Evolutionary conservation across 352 stramenopile species (phyloP).

Genomic region (Globisporangium takayamanum): DNA sequence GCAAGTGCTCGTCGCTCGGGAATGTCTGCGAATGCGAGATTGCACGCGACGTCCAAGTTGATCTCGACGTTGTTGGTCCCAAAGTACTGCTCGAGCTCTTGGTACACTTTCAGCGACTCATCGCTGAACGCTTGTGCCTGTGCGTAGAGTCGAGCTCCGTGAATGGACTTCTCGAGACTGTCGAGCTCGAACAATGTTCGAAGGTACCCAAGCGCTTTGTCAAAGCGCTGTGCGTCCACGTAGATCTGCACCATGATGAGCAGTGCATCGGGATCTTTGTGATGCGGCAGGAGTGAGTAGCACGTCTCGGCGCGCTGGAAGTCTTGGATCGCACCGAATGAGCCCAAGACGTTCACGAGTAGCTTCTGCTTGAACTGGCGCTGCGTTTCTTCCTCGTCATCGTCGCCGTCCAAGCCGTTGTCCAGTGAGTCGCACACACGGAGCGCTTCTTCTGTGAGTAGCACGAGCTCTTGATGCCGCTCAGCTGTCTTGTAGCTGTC

Average conservation of each 20-base stretch:
- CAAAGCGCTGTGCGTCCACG: conserved; percentile 29
- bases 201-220: conserved; percentile 42
- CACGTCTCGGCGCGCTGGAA: conserved; percentile 56
- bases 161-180: conserved; percentile 34
- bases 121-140: conserved; percentile 40
- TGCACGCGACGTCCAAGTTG: conserved; percentile 58
- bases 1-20: conserved; percentile 21
- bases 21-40: conserved; percentile 30
- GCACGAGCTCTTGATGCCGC: conserved; percentile 30
- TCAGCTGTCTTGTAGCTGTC: conserved; percentile 34
- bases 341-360: conserved; percentile 39
- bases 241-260: conserved; percentile 59
- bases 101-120: conserved; percentile 51
- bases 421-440: conserved; percentile 49
- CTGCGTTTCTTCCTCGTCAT: conserved; percentile 14
- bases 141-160: conserved; percentile 36
- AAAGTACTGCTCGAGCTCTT: conserved; percentile 53
- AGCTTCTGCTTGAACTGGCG: conserved; percentile 34
- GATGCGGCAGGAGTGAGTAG: conserved; percentile 36
- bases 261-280: conserved; percentile 26
- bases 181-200: conserved; percentile 49
- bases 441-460: conserved; percentile 56
- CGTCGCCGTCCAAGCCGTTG: conserved; percentile 19
- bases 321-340: conserved; percentile 39
- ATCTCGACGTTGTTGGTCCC: conserved; percentile 49